Evolutionary conservation across 345 rosid species (phyloP), one percentile per base, ranked within the genome.

Genomic region (Populus pruinosa): DNA sequence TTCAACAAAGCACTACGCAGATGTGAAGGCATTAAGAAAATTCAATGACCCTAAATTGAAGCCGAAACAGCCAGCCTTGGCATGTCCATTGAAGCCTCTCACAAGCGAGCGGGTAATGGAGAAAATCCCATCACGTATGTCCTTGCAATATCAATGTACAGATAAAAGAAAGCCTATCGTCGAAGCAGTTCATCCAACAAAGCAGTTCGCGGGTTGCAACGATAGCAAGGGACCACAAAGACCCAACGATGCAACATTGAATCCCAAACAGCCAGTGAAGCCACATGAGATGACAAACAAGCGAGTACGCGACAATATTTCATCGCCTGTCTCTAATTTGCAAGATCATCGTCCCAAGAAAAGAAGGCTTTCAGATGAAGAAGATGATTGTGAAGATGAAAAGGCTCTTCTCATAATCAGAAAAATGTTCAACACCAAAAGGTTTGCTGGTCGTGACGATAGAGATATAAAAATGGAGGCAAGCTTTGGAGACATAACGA

Each of bases 401-500:
- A 68, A 10, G 49, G 91, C 97, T 25, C 66, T 89, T 18, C 47
- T 29, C 66, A 80, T 86, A 75, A 82, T 92, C 50, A 88, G 95
- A 83, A 59, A 77, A 69, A 87, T 92, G 89, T 88, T 90, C 38
- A 77, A 77, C n/a, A 87, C 87, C 8, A 39, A 82, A 25, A 85
- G 82, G 73, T 89, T 27, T 76, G 78, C 85, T 5, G 82, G 69
- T 20, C 76, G 76, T 36, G 86, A 87, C 59, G 92, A 84, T 77
- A 90, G 87, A 64, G 92, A 85, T 78, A 73, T 85, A 50, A 83
- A 86, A 83, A 93, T 92, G 99, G 99, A 92, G 83, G 91, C 97
- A 23, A 86, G 82, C 75, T 93, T 77, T 47, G 94, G 87, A 0
- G 97, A 91, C 74, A 92, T 92, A 31, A 72, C 80, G 87, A 80